A percentile compares a stretch with the other conserved stretches of the same genome.
Evolutionary conservation across 2,329 filamentous ascomycete species (phyloP).

Genomic region (Hypoxylon sp.): DNA sequence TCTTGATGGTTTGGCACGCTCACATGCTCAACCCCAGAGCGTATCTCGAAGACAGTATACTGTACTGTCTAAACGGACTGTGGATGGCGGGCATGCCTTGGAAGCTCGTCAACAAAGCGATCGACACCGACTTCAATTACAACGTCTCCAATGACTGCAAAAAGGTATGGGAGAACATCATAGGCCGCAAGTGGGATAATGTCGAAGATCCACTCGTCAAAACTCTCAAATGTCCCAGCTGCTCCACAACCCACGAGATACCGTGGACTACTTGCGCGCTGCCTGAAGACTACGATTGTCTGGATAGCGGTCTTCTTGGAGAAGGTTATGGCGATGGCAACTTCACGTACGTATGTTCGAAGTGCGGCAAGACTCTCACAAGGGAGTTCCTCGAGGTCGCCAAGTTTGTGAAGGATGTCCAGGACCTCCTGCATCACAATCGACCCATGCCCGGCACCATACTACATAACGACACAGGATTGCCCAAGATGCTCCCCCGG

Average conservation of each 20-base stretch:
- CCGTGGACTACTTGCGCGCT: constrained; percentile 73
- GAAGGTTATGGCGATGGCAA: constrained; percentile 73
- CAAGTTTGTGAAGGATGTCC: constrained; percentile 73
- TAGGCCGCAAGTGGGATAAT: constrained; percentile 72
- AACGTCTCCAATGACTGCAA: constrained; percentile 61
- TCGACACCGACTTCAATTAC: constrained; percentile 74
- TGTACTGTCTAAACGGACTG: constrained; percentile 66
- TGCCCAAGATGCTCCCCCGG: constrained; percentile 57
- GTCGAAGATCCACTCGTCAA: constrained; percentile 65
- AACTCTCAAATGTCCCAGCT: constrained; percentile 69
- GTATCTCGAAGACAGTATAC: constrained; percentile 82
- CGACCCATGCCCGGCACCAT: constrained; percentile 78
- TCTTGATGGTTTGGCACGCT: constrained; percentile 84
- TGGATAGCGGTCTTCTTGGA: constrained; percentile 60
- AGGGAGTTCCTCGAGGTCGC: constrained; percentile 72
- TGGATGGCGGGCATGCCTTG: constrained; percentile 79
- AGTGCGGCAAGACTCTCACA: constrained; percentile 66
- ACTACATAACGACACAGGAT: constrained; percentile 67
- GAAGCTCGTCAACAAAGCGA: constrained; percentile 69
- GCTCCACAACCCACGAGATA: constrained; percentile 59
- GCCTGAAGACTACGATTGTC: constrained; percentile 56
- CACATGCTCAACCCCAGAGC: constrained; percentile 82
- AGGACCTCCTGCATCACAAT: constrained; percentile 61
- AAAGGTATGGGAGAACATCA: constrained; percentile 63
- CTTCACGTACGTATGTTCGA: constrained; percentile 65